These are phyloP conservation scores for Gnaphalium uliginosum DNA, from an alignment of 129 eudicot species.

Conservation along the genomic window DNA sequence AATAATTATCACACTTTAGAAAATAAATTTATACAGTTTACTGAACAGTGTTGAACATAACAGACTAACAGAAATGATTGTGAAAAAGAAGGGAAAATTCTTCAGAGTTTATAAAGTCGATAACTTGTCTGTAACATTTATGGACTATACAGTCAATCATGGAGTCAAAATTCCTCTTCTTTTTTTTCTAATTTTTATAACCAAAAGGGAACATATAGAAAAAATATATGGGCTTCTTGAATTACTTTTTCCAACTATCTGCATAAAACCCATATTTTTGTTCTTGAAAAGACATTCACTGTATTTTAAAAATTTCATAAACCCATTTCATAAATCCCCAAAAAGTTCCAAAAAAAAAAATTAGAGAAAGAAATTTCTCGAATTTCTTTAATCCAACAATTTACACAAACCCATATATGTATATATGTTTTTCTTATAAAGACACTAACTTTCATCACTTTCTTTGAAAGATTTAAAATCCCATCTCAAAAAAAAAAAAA, in stretches of 20 bases:
- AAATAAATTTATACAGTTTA: background rate
- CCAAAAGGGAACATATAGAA: background rate
- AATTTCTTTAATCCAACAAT: background rate
- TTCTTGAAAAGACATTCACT: background rate
- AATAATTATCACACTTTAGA: background rate
- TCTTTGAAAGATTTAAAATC: background rate
- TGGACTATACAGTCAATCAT: constrained; percentile 4
- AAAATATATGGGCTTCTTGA: background rate
- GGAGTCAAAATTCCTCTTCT: background rate
- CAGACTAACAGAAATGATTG: background rate
- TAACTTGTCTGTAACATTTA: constrained; percentile 8
- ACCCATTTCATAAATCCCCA: background rate
- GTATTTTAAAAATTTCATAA: background rate
- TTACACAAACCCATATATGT: background rate
- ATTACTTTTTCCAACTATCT: background rate
- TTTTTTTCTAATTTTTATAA: too few species aligned
- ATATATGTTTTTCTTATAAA: background rate
- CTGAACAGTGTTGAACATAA: background rate
- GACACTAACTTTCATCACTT: background rate
- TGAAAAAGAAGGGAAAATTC: background rate
- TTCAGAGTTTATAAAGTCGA: constrained; percentile 1
- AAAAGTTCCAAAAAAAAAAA: background rate
- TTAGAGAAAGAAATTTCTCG: background rate
- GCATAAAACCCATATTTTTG: background rate
- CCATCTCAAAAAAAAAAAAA: background rate